Base-by-base conservation (phyloP, 495 filamentous ascomycete genomes). In the Podospora australis region DNA sequence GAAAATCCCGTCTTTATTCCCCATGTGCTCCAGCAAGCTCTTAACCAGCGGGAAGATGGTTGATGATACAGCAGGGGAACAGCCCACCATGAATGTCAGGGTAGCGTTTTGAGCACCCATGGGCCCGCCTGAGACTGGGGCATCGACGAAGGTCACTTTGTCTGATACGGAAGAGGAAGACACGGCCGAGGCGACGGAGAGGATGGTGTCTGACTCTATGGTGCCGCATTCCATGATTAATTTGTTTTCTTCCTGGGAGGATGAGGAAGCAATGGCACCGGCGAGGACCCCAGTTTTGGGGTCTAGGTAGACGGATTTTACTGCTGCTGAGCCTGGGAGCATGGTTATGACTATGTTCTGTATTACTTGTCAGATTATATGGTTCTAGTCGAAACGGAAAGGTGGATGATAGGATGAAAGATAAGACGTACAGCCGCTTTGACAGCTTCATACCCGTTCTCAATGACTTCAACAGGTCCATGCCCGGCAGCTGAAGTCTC, bases 211-310 rank as follows among this genome's bases (percentile, higher is more conserved):
- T 11, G 58, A 55, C 26, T 74, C 70, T 47, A 74, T 74, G 9
- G 70, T 74, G 20, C 66, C 68, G 50, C 64, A 69, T 47, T 74
- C 70, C 47, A 74, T 66, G 48, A 72, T 62, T 1, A 74, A 57
- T 21, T 65, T 62, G 14, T 3, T 16, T 6, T 17, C 30, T 42
- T 41, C 1, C 9, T 29, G 6, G 20, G 30, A 44, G 16, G 20
- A 40, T 39, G 39, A 39, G 44, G 43, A 38, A 8, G 51, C 51
- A n/a, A 46, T 23, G 21, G 48, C 50, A 25, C 48, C 60, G 39
- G 41, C 62, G 46, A 63, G 65, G 47, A 70, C 60, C 13, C 73
- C 68, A 7, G 56, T 67, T 19, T 57, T 16, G n/a, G 67, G 58
- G 39, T 69, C 52, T 7, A 65, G 49, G 56, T 70, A 74, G 13